Percentiles rank a stretch among this genome's conserved stretches.
These are phyloP conservation scores for Rhodosporidiobolus sp. DNA, from an alignment of 768 basidiomycete genomes.

Conservation along the genomic window DNA sequence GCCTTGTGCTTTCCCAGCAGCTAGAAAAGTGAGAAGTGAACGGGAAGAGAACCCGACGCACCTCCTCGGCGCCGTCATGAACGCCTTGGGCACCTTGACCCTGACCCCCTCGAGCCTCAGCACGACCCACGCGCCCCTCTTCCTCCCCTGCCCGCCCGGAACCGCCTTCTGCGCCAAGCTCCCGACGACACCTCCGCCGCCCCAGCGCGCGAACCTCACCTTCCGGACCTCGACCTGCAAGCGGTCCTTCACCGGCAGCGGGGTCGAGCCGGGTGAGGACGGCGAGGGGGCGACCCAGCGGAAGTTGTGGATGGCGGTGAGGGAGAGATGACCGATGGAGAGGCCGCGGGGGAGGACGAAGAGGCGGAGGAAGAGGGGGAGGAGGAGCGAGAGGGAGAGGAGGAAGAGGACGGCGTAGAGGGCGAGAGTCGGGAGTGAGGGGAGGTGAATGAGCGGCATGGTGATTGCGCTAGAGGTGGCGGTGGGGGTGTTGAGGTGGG, in stretches of 20 bases:
- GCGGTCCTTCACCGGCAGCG: background rate
- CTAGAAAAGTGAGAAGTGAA: background rate
- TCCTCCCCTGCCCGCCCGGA: background rate
- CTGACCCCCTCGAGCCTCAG: constrained; percentile 7
- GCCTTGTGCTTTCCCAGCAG: background rate
- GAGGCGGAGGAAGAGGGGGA: constrained; percentile 23
- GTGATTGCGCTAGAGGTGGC: no score
- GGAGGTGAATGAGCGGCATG: background rate
- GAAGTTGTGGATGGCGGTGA: constrained; percentile 23
- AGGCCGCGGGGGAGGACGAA: constrained; percentile 10
- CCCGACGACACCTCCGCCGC: background rate
- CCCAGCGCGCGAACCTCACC: background rate
- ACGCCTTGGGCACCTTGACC: background rate
- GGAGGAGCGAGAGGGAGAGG: background rate
- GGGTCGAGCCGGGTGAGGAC: background rate
- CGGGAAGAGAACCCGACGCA: no score
- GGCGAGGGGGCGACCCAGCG: background rate
- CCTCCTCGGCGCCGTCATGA: no score
- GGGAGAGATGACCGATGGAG: constrained; percentile 20
- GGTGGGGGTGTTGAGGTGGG: no score
- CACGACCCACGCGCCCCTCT: constrained; percentile 20
- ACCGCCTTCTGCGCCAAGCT: background rate
- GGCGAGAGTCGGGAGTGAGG: no score
- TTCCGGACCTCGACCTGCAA: constrained; percentile 7
- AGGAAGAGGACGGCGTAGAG: background rate